Conservation (phyloP, 371 early-diverging fungal species). For the Synchytrium microbalum region DNA sequence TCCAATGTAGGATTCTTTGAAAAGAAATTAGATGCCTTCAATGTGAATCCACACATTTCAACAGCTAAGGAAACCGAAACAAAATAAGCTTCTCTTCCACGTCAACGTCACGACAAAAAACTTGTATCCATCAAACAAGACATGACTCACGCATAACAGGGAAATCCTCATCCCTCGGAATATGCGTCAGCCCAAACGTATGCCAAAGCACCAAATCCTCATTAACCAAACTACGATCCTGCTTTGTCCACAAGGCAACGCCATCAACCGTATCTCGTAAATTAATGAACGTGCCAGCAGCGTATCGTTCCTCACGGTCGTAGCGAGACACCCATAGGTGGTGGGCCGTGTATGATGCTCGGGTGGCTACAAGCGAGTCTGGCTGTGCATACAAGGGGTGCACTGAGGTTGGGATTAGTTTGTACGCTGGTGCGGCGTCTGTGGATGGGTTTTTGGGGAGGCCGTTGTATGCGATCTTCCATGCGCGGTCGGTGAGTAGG, state of each 20-base stretch:
- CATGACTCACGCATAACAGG: slow-evolving; percentile 34
- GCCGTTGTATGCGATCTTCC: background rate
- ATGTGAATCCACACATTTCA: slow-evolving; percentile 39
- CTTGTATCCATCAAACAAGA: background rate
- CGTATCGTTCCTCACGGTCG: slow-evolving; percentile 41
- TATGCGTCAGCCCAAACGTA: slow-evolving; percentile 45
- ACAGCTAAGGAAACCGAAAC: slow-evolving; percentile 17
- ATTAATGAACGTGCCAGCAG: slow-evolving; percentile 29
- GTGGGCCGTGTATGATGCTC: slow-evolving; percentile 45
- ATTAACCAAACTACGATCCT: slow-evolving; percentile 33
- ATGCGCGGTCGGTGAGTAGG: background rate
- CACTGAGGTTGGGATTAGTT: slow-evolving; percentile 26
- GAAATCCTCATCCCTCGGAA: slow-evolving; percentile 47
- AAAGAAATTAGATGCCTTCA: slow-evolving; percentile 46
- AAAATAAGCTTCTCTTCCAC: background rate
- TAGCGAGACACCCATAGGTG: slow-evolving; percentile 47
- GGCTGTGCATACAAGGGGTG: slow-evolving; percentile 34
- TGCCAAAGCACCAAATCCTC: slow-evolving; percentile 45
- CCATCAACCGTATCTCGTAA: background rate
- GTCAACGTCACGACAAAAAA: slow-evolving; percentile 1
- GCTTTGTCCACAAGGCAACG: slow-evolving; percentile 26
- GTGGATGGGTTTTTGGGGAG: slow-evolving; percentile 7
- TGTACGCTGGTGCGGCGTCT: slow-evolving; percentile 42
- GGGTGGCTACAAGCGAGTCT: slow-evolving; percentile 39
- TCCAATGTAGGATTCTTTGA: slow-evolving; percentile 41